Evolutionary conservation across 202 grass and related monocot species (phyloP), one percentile per base, ranked within the genome.

Genomic region (Schoenoplectus tabernaemontani): DNA sequence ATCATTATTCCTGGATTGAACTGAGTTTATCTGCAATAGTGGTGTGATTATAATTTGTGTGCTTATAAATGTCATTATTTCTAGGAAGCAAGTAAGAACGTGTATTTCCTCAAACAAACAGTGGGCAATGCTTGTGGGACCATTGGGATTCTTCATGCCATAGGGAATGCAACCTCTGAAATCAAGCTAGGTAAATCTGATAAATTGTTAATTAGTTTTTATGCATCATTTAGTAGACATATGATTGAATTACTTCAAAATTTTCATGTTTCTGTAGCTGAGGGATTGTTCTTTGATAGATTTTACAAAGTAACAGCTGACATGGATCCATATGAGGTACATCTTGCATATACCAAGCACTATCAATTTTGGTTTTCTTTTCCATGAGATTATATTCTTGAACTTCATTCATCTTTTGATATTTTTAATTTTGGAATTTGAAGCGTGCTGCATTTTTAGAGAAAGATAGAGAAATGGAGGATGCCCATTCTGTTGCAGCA

Each of bases 121-220:
- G 24, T 97, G 63, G 87, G 82, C 17, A 97, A 97, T 60, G 94
- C 94, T 48, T 97, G 94, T 78, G 94, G 94, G 77, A 97, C 94
- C 77, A 83, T 97, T 81, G 94, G 94, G 64, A 76, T 97, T 76
- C 90, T 97, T 87, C 91, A 97, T 97, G 89, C 94, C 57, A 15
- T 93, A 36, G 91, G 91, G 33, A 97, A 97, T 88, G 88, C 84
- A 39, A 57, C 59, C 23, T 88, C 93, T 59, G 69, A 61, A 84
- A 93, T 93, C 71, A 93, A 87, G 42, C 84, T 93, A 80, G 82
- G 93, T 97, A 87, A 60, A 82, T 69, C 5, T 48, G 61, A 4
- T 7, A 57, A 11, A 59, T 63, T 28, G 61, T 32, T 28, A 17
- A 5, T 77, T 69, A 46, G 30, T 41, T 33, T 56, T 73, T 10